Base-by-base conservation (phyloP, 2,329 filamentous ascomycete genomes). In the Ophiosphaerella korrae region DNA sequence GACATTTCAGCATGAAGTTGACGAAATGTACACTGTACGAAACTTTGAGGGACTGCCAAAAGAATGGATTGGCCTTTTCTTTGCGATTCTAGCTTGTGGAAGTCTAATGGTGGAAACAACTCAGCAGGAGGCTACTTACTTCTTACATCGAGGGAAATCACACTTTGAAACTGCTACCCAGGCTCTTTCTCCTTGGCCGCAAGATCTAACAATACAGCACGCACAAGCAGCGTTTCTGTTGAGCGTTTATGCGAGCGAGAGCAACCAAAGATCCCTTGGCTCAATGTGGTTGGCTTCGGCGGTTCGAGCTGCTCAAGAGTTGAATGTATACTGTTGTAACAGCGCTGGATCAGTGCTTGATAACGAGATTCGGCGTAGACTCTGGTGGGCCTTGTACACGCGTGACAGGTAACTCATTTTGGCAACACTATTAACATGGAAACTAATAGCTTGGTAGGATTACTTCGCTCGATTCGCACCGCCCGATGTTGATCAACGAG, bases 301-400 rank as follows among this genome's bases (percentile, higher is more conserved):
- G 0, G 86, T 96, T 18, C 83, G 89, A 42, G 86, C 89, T 45
- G 89, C 88, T 0, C 93, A 97, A 69, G 89, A 94, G 59, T 80
- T 97, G 39, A 90, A 90, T 24, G 16, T 43, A n/a, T 40, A 49
- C 14, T 43, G 40, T 18, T 14, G 16, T 11, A 23, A 13, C 14
- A 40, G 16, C 13, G 16, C 31, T n/a, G 34, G 88, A 81, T 82
- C 88, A 2, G 80, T 86, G 1, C 78, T 96, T 12, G 92, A 96
- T 64, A 84, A 84, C 9, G 93, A 97, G 73, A 92, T 93, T 85
- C 85, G 92, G 47, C 85, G 89, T 53, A 83, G 92, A 48, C 84
- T 94, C 2, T 99, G 93, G 93, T 99, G 94, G 92, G 86, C 90
- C 12, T 84, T 96, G 49, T 97, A 97, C 74, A 85, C 91, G 38